Percentiles rank a stretch among this genome's conserved stretches.
phyloP scores from a whole-genome alignment of 768 basidiomycete genomes.

The Cystofilobasidium ferigula region DNA sequence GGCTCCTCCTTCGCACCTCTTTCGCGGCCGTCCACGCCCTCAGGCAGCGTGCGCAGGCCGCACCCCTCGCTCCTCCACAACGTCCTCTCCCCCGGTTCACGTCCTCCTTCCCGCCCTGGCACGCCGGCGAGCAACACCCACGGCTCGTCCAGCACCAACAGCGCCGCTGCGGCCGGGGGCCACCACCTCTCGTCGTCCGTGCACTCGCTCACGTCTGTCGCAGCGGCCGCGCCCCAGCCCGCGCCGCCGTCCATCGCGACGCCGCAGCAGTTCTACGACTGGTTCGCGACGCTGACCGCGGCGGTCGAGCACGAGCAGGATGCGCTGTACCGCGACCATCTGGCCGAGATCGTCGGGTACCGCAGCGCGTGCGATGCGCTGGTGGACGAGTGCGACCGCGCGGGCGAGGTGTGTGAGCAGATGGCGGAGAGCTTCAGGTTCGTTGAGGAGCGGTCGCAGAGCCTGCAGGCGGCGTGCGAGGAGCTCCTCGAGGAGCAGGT shows the following conservation, averaged over 20 bases:
- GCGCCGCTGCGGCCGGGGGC: conserved; percentile 6
- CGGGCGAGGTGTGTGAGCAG: conserved; percentile 59
- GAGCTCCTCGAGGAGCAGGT: conserved; percentile 79
- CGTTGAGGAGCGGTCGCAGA: conserved; percentile 87
- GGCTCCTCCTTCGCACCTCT: conserved; percentile 22
- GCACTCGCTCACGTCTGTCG: not conserved
- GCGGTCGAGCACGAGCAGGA: conserved; percentile 90
- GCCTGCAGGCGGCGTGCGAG: conserved; percentile 83
- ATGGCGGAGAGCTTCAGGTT: conserved; percentile 77
- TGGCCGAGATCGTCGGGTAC: conserved; percentile 63
- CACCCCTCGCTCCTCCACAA: conserved; percentile 18
- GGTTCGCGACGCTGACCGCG: conserved; percentile 79
- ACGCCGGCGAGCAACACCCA: conserved; percentile 6
- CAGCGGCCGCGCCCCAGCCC: conserved; percentile 60
- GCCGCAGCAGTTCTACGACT: conserved; percentile 93
- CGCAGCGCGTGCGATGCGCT: conserved; percentile 66
- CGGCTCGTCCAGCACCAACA: conserved; percentile 22
- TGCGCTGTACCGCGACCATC: conserved; percentile 76
- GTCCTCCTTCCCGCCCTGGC: conserved; percentile 11
- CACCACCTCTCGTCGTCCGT: conserved; percentile 26
- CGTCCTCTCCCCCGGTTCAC: conserved; percentile 24
- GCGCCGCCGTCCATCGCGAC: conserved; percentile 71
- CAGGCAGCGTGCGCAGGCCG: not conserved
- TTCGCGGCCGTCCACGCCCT: conserved; percentile 3
- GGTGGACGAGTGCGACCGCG: conserved; percentile 57